A percentile compares a stretch with the other conserved stretches of the same genome.
Conservation (phyloP, 345 rosid genomes). For the Jatropha curcas region DNA sequence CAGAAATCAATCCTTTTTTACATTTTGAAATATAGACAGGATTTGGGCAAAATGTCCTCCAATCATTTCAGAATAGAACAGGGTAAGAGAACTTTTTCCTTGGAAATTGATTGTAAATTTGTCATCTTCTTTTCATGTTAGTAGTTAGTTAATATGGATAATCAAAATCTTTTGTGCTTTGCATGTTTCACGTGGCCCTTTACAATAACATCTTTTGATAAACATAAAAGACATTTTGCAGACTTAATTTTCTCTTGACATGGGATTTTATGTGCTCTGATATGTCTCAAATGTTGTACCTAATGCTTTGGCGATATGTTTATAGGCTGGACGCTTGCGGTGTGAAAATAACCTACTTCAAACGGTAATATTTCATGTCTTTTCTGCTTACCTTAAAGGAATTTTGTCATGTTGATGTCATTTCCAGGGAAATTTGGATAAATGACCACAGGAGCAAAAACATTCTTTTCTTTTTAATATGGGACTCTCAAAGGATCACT, state of each 20-base stretch:
- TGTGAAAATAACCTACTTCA: conserved; percentile 81
- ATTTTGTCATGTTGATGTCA: conserved; percentile 4
- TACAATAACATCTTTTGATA: background rate
- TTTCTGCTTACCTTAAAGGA: conserved; percentile 15
- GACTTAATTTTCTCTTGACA: background rate
- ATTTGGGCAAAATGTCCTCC: background rate
- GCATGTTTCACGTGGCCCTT: background rate
- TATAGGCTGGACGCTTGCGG: conserved; percentile 57
- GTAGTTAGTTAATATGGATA: background rate
- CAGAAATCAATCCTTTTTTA: background rate
- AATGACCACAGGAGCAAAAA: background rate
- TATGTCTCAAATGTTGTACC: background rate
- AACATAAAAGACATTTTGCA: background rate
- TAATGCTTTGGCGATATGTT: conserved; percentile 17
- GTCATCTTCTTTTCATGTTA: background rate
- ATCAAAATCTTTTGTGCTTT: background rate
- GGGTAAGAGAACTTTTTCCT: background rate
- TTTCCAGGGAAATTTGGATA: conserved; percentile 8
- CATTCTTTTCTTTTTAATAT: background rate
- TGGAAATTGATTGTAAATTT: background rate
- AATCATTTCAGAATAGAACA: background rate
- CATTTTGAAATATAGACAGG: background rate
- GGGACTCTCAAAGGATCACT: conserved; percentile 5
- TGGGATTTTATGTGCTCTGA: conserved; percentile 5
- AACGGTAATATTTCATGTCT: conserved; percentile 53